Evolutionary conservation across 192 early-diverging fungal species (phyloP), one percentile per base, ranked within the genome.

Genomic region (Linnemannia schmuckeri): DNA sequence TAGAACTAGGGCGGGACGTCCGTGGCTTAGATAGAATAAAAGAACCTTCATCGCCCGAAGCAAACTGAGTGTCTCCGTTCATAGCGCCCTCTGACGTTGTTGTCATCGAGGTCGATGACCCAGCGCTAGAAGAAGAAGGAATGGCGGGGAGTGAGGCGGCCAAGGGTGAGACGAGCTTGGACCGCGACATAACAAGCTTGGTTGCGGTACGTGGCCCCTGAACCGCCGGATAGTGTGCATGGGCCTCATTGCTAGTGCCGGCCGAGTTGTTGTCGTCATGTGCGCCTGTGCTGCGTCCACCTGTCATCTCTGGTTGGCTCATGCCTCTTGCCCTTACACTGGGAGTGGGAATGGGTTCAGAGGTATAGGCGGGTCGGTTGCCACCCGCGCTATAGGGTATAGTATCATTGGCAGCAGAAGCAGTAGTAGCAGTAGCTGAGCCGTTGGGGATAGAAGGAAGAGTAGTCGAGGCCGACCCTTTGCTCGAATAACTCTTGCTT

Each of bases 301-400:
- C 49, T 1, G 57, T 66, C 61, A 66, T 42, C 15, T 80, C 75
- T 69, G 78, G 74, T 41, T 86, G 83, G 20, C 74, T 76, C 44
- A 77, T 22, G 30, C 78, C 78, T 47, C 78, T 55, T 38, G 78
- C 38, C 15, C 83, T 74, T 27, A 70, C 30, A 61, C 27, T 80
- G 38, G 83, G 78, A 40, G 80, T 86, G 61, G 83, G 78, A n/a
- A 86, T 86, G 20, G 83, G 83, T 15, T 79, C 78, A 37, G 83
- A 86, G 1, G 57, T 52, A 38, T 76, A 80, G 22, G 61, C 8
- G 18, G 73, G 47, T 54, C 68, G 78, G 22, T 35, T 41, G 1
- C 68, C 61, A 68, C 69, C 35, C 10, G 37, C 30, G 27, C 33
- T 38, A 27, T 69, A 46, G 4, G 41, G 13, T 44, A 18, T 18